Percentiles rank a stretch among this genome's conserved stretches.
phyloP scores from a whole-genome alignment of 495 filamentous ascomycete species.

The Sordaria brevicollis region DNA sequence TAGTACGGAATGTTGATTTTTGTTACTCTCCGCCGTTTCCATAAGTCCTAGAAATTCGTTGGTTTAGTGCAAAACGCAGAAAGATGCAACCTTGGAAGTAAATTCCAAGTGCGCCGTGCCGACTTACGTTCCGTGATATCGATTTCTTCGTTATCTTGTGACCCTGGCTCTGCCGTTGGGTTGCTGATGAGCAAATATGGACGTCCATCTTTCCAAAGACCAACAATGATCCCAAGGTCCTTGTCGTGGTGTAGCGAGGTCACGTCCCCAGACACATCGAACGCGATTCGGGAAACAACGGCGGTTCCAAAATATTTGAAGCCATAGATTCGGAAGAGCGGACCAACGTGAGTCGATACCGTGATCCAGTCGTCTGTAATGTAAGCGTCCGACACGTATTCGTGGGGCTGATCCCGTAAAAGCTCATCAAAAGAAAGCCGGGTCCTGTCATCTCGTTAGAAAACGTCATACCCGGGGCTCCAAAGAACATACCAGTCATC shows the following conservation, averaged over 20 bases:
- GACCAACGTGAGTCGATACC: conserved; percentile 22
- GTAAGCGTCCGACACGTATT: conserved; percentile 23
- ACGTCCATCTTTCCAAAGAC: conserved; percentile 15
- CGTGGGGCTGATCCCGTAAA: conserved; percentile 8
- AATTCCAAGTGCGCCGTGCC: neutral
- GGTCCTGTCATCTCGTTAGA: conserved; percentile 13
- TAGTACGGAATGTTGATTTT: neutral
- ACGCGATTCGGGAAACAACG: conserved; percentile 9
- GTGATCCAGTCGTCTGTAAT: conserved; percentile 20
- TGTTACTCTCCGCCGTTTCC: no score
- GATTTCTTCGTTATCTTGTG: neutral
- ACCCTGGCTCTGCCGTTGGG: neutral
- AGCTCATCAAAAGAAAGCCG: conserved; percentile 15
- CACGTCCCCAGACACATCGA: conserved; percentile 29
- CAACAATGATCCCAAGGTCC: conserved; percentile 19
- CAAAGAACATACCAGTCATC: neutral
- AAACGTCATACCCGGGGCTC: neutral
- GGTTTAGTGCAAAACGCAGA: neutral
- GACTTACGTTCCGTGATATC: conserved; percentile 12
- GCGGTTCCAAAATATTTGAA: conserved; percentile 14
- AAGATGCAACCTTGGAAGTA: neutral
- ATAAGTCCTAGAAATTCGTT: conserved; percentile 4
- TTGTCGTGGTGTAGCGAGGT: conserved; percentile 24
- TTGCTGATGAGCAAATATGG: conserved; percentile 16
- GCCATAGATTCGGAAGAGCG: conserved; percentile 22